Evolutionary conservation across 1,139 yeast species (phyloP).

Genomic region (Lodderomyces margitis): DNA sequence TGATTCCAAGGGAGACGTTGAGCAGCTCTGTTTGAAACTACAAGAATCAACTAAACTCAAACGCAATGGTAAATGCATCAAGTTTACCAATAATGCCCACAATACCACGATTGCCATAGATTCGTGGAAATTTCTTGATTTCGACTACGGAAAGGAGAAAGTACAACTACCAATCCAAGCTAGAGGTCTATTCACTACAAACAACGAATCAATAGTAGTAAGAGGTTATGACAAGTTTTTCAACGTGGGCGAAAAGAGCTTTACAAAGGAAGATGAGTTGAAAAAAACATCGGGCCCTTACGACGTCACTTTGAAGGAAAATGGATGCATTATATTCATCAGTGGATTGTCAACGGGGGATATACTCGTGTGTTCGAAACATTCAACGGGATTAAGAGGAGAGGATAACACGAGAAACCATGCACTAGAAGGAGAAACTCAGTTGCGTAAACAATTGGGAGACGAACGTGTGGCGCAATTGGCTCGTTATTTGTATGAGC

Average conservation of each 20-base stretch:
- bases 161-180: slow-evolving; percentile 68
- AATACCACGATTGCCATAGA: slow-evolving; percentile 16
- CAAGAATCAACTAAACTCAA: slow-evolving; percentile 20
- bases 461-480: slow-evolving; percentile 41
- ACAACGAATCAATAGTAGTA: slow-evolving; percentile 52
- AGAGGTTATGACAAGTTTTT: slow-evolving; percentile 96
- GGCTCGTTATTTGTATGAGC: slow-evolving; percentile 50
- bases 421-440: slow-evolving; percentile 68
- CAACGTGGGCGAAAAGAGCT: slow-evolving; percentile 64
- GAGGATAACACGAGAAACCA: slow-evolving; percentile 55
- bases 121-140: slow-evolving; percentile 84
- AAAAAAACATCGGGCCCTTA: slow-evolving; percentile 70
- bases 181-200: slow-evolving; percentile 74
- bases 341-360: slow-evolving; percentile 76
- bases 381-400: slow-evolving; percentile 72
- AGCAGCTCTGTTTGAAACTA: slow-evolving; percentile 16
- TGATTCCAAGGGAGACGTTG: slow-evolving; percentile 17
- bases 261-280: slow-evolving; percentile 52
- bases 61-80: slow-evolving; percentile 25
- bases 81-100: slow-evolving; percentile 20
- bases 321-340: slow-evolving; percentile 88
- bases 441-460: slow-evolving; percentile 53
- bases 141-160: slow-evolving; percentile 66
- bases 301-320: slow-evolving; percentile 78
- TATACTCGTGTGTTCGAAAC: slow-evolving; percentile 81